Evolutionary conservation across 2,329 filamentous ascomycete species (phyloP).

Genomic region (Septoria linicola): DNA sequence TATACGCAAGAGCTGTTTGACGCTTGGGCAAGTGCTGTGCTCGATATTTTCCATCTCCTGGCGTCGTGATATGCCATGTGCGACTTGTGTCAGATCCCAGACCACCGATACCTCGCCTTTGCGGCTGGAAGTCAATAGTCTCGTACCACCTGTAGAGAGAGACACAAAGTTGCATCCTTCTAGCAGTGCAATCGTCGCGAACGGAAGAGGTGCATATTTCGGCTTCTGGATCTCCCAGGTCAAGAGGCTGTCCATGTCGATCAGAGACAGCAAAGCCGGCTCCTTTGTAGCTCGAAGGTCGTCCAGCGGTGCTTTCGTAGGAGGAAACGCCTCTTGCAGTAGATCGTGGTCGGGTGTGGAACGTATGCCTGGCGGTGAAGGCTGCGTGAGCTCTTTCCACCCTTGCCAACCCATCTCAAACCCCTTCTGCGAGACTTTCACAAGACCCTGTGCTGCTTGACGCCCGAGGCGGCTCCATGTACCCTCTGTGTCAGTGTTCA

Average conservation of each 20-base stretch:
- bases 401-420: conserved; percentile 74
- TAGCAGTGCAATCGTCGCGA: conserved; percentile 69
- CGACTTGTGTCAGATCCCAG: conserved; percentile 70
- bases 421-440: conserved; percentile 58
- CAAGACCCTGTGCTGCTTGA: conserved; percentile 74
- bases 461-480: conserved; percentile 49
- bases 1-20: conserved; percentile 84
- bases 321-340: conserved; percentile 57
- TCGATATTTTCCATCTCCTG: conserved; percentile 17
- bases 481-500: conserved; percentile 67
- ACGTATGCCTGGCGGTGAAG: conserved; percentile 40
- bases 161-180: conserved; percentile 79
- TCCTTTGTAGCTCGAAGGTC: conserved; percentile 59
- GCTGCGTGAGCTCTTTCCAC: conserved; percentile 78
- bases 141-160: conserved; percentile 71
- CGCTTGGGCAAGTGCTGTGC: conserved; percentile 46
- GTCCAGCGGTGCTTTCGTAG: conserved; percentile 66
- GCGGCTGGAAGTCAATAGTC: conserved; percentile 74
- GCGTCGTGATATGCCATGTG: conserved; percentile 41
- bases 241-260: conserved; percentile 65
- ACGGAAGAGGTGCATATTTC: conserved; percentile 53
- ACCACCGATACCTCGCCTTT: conserved; percentile 82
- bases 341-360: conserved; percentile 20
- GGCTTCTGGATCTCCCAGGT: conserved; percentile 49
- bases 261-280: conserved; percentile 70